phyloP scores from a whole-genome alignment of 2,329 filamentous ascomycete species.

The Sarocladiaceae sp. region DNA sequence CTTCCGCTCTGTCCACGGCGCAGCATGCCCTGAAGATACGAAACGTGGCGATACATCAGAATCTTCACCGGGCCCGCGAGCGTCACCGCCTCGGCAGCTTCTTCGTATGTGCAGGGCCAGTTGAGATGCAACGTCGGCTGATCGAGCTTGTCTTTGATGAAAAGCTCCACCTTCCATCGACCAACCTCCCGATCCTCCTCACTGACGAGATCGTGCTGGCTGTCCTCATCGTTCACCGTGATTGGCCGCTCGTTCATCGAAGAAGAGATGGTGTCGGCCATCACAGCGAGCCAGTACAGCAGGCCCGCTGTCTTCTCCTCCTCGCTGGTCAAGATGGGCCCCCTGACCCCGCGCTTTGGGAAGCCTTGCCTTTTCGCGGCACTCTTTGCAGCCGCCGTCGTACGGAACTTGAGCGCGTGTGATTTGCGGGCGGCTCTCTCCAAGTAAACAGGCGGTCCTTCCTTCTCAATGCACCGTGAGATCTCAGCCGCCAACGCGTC shows the following conservation, averaged over 20 bases:
- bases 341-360: neutral
- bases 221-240: slow-evolving; percentile 33
- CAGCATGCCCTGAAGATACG: slow-evolving; percentile 47
- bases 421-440: slow-evolving; percentile 33
- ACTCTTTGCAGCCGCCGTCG: slow-evolving; percentile 19
- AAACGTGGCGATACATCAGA: slow-evolving; percentile 49
- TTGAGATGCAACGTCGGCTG: slow-evolving; percentile 21
- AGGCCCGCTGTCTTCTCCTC: slow-evolving; percentile 41
- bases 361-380: neutral
- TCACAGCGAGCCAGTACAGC: slow-evolving; percentile 51
- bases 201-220: slow-evolving; percentile 27
- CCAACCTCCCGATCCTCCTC: slow-evolving; percentile 16
- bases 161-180: slow-evolving; percentile 27
- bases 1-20: slow-evolving; percentile 29
- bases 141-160: slow-evolving; percentile 24
- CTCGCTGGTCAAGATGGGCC: slow-evolving; percentile 1
- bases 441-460: slow-evolving; percentile 23
- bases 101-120: slow-evolving; percentile 51
- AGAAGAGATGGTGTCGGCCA: slow-evolving; percentile 52
- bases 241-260: slow-evolving; percentile 39
- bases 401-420: slow-evolving; percentile 28
- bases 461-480: slow-evolving; percentile 21
- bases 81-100: slow-evolving; percentile 41
- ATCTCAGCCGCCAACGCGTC: slow-evolving; percentile 23
- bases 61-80: slow-evolving; percentile 53